Percentiles rank a stretch among this genome's conserved stretches.
Evolutionary conservation across 2,329 filamentous ascomycete genomes (phyloP).

Genomic region (Ceratocystis lukuohia): DNA sequence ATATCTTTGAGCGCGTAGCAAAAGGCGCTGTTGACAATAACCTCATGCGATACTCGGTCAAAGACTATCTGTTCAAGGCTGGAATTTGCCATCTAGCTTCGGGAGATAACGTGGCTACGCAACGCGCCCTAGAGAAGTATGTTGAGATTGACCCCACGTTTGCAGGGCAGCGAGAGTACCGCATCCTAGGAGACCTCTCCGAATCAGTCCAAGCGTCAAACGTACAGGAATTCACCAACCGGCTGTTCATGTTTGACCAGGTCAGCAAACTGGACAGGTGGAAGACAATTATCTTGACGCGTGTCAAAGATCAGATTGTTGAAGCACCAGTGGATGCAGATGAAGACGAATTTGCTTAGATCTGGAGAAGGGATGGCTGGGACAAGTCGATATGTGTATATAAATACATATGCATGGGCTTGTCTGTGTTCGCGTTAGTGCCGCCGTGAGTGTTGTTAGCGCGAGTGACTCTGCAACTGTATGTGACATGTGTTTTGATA

Average conservation of each 20-base stretch:
- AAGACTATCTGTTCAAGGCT: conserved; percentile 90
- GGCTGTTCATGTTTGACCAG: conserved; percentile 80
- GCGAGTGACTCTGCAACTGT: too few species aligned
- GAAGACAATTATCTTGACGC: conserved; percentile 78
- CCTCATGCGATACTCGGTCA: conserved; percentile 84
- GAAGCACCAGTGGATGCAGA: conserved; percentile 31
- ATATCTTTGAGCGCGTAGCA: conserved; percentile 73
- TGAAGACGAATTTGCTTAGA: conserved; percentile 22
- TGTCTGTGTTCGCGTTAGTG: neutral
- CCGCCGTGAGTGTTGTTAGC: too few species aligned
- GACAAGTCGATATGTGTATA: neutral
- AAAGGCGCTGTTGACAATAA: conserved; percentile 71
- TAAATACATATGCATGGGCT: neutral
- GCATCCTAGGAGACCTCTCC: conserved; percentile 64
- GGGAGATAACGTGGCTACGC: conserved; percentile 62
- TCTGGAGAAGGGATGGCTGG: neutral
- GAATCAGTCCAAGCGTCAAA: conserved; percentile 65
- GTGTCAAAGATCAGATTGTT: conserved; percentile 74
- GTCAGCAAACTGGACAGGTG: conserved; percentile 90
- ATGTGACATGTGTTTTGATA: too few species aligned
- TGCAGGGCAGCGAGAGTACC: conserved; percentile 61
- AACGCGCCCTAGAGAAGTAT: conserved; percentile 71
- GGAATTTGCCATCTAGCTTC: conserved; percentile 75
- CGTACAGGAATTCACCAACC: conserved; percentile 71
- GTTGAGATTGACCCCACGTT: conserved; percentile 68